These are phyloP conservation scores for Lentinula detonsa DNA, from an alignment of 768 basidiomycete genomes.

Conservation along the genomic window DNA sequence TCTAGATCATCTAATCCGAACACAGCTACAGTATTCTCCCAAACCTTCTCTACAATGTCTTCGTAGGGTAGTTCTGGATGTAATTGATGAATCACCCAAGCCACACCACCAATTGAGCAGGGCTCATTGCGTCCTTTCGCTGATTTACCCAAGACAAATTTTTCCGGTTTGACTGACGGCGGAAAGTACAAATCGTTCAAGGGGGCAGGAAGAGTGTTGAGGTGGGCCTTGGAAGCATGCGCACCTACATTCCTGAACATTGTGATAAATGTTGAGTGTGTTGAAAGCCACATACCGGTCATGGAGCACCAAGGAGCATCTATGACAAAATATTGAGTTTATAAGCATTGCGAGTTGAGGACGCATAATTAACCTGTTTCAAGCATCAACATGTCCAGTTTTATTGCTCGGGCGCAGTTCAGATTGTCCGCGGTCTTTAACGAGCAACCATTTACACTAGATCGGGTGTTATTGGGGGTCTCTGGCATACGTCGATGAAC, in stretches of 20 bases:
- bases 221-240: constrained; percentile 51
- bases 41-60: constrained; percentile 48
- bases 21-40: constrained; percentile 56
- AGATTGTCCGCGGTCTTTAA: constrained; percentile 70
- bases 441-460: constrained; percentile 69
- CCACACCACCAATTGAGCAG: constrained; percentile 55
- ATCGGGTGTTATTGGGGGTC: not conserved
- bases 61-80: constrained; percentile 41
- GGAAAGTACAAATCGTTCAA: constrained; percentile 49
- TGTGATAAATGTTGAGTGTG: not conserved
- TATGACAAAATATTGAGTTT: constrained; percentile 17
- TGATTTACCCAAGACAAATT: constrained; percentile 49
- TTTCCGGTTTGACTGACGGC: constrained; percentile 45
- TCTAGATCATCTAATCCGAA: constrained; percentile 44
- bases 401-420: constrained; percentile 46
- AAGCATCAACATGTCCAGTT: constrained; percentile 53
- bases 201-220: constrained; percentile 39
- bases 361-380: constrained; percentile 54
- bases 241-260: constrained; percentile 17
- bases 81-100: constrained; percentile 58
- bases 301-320: constrained; percentile 75
- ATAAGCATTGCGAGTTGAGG: not conserved
- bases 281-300: constrained; percentile 26
- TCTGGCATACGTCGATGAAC: not conserved
- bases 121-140: constrained; percentile 83